Base-by-base conservation (phyloP, 2,329 filamentous ascomycete species). In the Arthrobotrys iridis region DNA sequence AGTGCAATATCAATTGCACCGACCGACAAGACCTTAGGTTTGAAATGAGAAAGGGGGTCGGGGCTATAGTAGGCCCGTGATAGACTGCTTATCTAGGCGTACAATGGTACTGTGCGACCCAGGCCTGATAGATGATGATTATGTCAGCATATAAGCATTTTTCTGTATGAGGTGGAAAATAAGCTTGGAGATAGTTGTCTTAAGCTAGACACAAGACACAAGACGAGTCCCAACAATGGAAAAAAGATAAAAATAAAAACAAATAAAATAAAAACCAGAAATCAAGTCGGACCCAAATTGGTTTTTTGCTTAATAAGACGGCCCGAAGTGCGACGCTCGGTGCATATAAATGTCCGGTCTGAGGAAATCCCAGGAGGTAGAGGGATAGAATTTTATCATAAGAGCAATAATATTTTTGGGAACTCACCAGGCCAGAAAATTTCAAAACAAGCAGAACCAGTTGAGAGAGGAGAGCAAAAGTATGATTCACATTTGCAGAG, bases 401-500 rank as follows among this genome's bases (percentile, higher is more conserved):
- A n/a, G 45, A 62, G 30, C 22, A 26, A 59, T n/a, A 59, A 46
- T 58, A 20, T 45, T 45, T 57, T 66, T 37, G 4, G 50, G 50
- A 43, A 43, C 65, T 70, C 50, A 70, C 65, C 65, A 43, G 48
- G 33, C 52, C 10, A 52, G 30, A 70, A 64, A 33, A 45, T 26
- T 15, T 5, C 11, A 52, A 43, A 50, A 55, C 15, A 65, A 55
- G 13, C 20, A 46, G 24, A 33, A 66, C 41, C 8, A 3, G 18
- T 43, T 37, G 35, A 60, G 63, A 58, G 63, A 62, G 33, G 46
- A 40, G 37, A 30, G 55, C 37, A 48, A 37, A 35, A 58, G 26
- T 75, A 75, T 75, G 71, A 75, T 68, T 75, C 71, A 74, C 62
- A 75, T 68, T 59, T 68, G 71, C 57, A 58, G 37, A 59, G 50